These are phyloP conservation scores for Trypanosoma conorhini DNA, from an alignment of 208 protist species.

Conservation along the genomic window DNA sequence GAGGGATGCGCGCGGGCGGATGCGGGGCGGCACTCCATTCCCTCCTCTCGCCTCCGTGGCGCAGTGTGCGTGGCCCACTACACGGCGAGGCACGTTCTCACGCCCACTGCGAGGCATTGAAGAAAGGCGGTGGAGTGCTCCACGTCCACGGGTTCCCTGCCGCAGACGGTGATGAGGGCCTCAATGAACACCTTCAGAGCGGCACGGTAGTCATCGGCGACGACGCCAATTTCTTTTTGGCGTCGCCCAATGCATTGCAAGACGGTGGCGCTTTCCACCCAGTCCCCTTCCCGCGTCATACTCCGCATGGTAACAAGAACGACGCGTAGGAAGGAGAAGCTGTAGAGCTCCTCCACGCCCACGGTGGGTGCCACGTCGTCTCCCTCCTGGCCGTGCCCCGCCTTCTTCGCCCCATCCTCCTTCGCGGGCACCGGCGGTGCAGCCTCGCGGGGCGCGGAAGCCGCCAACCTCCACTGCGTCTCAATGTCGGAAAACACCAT, in stretches of 20 bases:
- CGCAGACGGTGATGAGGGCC: conserved; percentile 56
- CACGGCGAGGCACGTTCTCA: conserved; percentile 28
- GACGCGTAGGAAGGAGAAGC: conserved; percentile 68
- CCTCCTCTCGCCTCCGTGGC: background rate
- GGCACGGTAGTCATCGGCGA: conserved; percentile 74
- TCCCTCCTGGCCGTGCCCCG: conserved; percentile 2
- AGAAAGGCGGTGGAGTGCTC: conserved; percentile 73
- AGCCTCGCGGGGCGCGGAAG: conserved; percentile 1
- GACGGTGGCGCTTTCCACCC: conserved; percentile 51
- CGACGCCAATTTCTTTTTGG: conserved; percentile 59
- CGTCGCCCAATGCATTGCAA: conserved; percentile 52
- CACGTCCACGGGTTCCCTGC: conserved; percentile 46
- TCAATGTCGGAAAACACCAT: conserved; percentile 73
- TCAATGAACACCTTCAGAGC: conserved; percentile 72
- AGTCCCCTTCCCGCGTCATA: conserved; percentile 38
- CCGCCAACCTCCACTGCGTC: conserved; percentile 2
- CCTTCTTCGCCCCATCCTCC: conserved; percentile 2
- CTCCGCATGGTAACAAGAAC: conserved; percentile 66
- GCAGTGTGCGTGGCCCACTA: background rate
- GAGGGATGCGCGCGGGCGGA: background rate
- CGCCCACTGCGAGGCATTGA: conserved; percentile 55
- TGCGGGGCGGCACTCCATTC: background rate
- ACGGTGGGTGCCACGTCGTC: background rate
- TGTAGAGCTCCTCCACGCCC: conserved; percentile 66
- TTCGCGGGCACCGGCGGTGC: background rate